Evolutionary conservation across 768 basidiomycete species (phyloP).

Genomic region (Dendrothele bispora): DNA sequence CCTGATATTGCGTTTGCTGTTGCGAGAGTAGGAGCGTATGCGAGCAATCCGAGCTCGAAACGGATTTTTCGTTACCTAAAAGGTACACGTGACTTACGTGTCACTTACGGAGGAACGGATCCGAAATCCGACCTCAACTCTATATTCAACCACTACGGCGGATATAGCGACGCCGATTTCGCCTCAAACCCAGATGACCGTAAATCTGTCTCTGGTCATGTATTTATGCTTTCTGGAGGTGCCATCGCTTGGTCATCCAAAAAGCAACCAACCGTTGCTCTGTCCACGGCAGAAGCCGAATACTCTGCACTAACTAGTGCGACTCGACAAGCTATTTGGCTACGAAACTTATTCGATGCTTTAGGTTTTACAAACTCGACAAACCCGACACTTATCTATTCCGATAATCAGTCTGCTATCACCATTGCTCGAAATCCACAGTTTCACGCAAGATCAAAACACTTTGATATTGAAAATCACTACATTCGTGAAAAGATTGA

Average conservation of each 20-base stretch:
- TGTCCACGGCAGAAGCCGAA: conserved; percentile 24
- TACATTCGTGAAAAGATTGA: conserved; percentile 25
- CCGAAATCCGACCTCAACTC: neutral
- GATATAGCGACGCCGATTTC: neutral
- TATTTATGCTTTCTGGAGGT: conserved; percentile 26
- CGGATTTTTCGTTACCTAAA: neutral
- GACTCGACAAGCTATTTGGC: conserved; percentile 31
- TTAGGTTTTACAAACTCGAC: too few relatives aligned
- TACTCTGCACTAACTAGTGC: conserved; percentile 30
- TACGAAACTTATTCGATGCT: conserved; percentile 20
- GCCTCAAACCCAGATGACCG: conserved; percentile 1
- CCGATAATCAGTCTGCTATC: too few relatives aligned
- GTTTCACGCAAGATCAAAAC: conserved; percentile 24
- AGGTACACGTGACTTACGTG: neutral
- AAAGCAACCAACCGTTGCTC: conserved; percentile 19
- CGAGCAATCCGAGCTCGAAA: neutral
- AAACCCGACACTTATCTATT: too few relatives aligned
- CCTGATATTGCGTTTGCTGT: neutral
- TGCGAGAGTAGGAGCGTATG: neutral
- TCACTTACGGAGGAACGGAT: neutral
- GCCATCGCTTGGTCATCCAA: conserved; percentile 30
- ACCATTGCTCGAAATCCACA: conserved; percentile 17
- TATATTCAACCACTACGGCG: neutral
- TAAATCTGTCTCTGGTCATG: conserved; percentile 26
- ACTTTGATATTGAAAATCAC: conserved; percentile 29